Evolutionary conservation across 805 yeast genomes (phyloP), one percentile per base, ranked within the genome.

Genomic region (Pichia gijzeniarum): DNA sequence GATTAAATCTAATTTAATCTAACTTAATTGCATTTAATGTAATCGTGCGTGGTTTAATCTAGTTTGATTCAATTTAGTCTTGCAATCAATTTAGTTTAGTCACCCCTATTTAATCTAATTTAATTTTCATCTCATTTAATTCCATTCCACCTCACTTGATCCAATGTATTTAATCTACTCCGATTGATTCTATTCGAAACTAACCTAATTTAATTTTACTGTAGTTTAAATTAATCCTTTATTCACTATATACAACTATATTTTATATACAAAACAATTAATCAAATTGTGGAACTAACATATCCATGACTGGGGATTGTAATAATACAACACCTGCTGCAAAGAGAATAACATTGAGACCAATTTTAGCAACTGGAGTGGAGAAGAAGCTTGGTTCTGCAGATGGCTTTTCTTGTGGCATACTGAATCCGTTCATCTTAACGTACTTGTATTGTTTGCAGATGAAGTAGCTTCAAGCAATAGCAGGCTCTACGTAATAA

Each of bases 231-330:
- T 35, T 14, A 35, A 18, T 7, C n/a, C 17, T 33, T 33, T 5
- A 33, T 33, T 33, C 7, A 30, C 33, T 30, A 30, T 30, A 30
- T 13, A 30, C 14, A 30, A n/a, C 13, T 13, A 30, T 13, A 30
- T 13, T 13, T 14, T 30, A 30, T 30, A 30, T 17, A 38, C 41
- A 38, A 13, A 17, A 38, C 12, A 14, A 16, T 38, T 54, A 59
- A 50, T 57, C 62, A 38, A 65, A 55, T 54, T 84, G 91, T 43
- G 93, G 93, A 57, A 83, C 89, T 68, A 85, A 68, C 77, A 82
- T 76, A 47, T 84, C 91, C 86, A 82, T 82, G 58, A 82, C 66
- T 54, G 90, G 83, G 40, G 89, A 81, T 69, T 82, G 87, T 55
- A 85, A 77, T 63, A 85, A 77, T 20, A 79, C 78, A 54, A 83